Evolutionary conservation across 305 asterid species (phyloP), one percentile per base, ranked within the genome.

Genomic region (Coffea humblotiana): DNA sequence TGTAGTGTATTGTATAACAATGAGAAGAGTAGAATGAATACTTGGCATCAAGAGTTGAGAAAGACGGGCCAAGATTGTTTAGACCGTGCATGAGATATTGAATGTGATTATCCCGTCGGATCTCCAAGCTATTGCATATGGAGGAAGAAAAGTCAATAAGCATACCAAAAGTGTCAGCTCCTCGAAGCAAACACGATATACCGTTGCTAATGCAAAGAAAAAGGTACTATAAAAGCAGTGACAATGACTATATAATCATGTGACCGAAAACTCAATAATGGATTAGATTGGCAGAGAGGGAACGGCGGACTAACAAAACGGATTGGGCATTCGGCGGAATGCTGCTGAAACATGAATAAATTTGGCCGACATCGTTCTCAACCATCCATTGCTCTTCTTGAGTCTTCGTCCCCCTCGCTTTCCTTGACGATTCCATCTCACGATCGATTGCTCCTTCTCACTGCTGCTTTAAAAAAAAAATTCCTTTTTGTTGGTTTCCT

Each of bases 41-140:
- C 99, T 93, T 96, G 77, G 99, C 95, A 88, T 94, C 99, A 87
- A 96, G 84, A 75, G 86, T 93, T 61, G 86, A 61, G 75, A 92
- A 94, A 78, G 81, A 85, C 61, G 93, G 92, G 75, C 92, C 89
- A 80, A 96, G 97, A 16, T 86, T 83, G 60, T 82, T 78, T 78
- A 96, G 93, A 61, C 97, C 88, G 37, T 63, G 84, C 73, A 85
- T 87, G 78, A 96, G 98, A 86, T 87, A 96, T 85, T 89, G 91
- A 25, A 90, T 58, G 87, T 96, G 99, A 61, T 84, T 86, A 64
- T 94, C 97, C 8, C 97, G 96, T 67, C 89, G 95, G 88, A 96
- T 72, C 88, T 94, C 99, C 71, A 94, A 88, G 84, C 98, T 94
- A 66, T 74, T 78, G 40, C 78, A 78, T 73, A 83, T 37, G 71